These are phyloP conservation scores for Alternaria sp. DNA, from an alignment of 2,329 filamentous ascomycete species.

Conservation along the genomic window DNA sequence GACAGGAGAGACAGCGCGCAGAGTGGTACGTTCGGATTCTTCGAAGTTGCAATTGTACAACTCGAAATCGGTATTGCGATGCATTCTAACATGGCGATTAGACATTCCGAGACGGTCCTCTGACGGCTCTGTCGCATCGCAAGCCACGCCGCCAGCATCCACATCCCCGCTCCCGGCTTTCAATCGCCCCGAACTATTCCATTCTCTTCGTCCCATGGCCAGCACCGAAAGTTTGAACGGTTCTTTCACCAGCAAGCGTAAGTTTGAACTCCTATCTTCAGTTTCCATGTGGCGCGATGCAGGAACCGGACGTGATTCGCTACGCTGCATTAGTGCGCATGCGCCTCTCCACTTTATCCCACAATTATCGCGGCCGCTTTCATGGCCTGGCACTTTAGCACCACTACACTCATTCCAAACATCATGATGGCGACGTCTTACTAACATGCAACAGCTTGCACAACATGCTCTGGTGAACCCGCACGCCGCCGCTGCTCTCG, in stretches of 20 bases:
- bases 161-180: conserved; percentile 31
- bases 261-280: conserved; percentile 19
- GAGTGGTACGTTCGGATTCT: conserved; percentile 29
- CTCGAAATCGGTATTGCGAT: conserved; percentile 1
- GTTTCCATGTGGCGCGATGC: conserved; percentile 33
- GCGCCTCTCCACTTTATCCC: conserved; percentile 25
- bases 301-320: conserved; percentile 36
- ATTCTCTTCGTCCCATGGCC: conserved; percentile 34
- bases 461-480: conserved; percentile 34
- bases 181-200: conserved; percentile 37
- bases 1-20: conserved; percentile 43
- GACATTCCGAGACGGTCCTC: conserved; percentile 34
- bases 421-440: conserved; percentile 5
- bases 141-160: conserved; percentile 21
- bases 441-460: conserved; percentile 30
- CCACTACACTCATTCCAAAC: neutral
- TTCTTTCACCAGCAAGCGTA: conserved; percentile 36
- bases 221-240: conserved; percentile 37
- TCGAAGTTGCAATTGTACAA: neutral
- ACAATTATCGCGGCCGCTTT: conserved; percentile 16
- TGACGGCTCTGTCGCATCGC: conserved; percentile 31
- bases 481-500: conserved; percentile 55
- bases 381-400: conserved; percentile 15
- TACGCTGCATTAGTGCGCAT: conserved; percentile 25
- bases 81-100: conserved; percentile 19